Conservation (phyloP, 768 basidiomycete genomes). For the Infundibulicybe gibba region DNA sequence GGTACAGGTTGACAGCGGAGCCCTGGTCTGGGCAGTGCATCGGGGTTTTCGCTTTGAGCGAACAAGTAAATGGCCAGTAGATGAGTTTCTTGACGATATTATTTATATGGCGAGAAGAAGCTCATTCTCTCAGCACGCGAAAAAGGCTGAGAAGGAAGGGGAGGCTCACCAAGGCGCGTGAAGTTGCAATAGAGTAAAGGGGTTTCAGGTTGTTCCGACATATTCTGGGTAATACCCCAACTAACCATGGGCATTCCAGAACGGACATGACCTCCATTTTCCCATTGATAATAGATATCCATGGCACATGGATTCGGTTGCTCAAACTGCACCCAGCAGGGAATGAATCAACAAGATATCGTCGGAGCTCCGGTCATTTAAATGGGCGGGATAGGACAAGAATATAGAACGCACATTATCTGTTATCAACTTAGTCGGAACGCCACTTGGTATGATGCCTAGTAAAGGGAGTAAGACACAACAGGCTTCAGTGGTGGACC, state of each 20-base stretch:
- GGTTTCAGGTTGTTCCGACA: neutral
- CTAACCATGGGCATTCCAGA: constrained; percentile 28
- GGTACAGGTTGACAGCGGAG: constrained; percentile 7
- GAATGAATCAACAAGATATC: constrained; percentile 29
- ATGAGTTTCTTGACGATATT: constrained; percentile 14
- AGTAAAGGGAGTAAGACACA: neutral
- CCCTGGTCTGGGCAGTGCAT: constrained; percentile 1
- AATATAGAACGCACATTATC: constrained; percentile 27
- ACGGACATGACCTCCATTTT: constrained; percentile 26
- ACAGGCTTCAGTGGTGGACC: no score
- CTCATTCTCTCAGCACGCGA: neutral
- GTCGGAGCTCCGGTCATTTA: constrained; percentile 23
- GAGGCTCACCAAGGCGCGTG: constrained; percentile 9
- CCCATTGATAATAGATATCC: constrained; percentile 44
- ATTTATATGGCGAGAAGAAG: constrained; percentile 16
- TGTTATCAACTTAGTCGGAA: constrained; percentile 24
- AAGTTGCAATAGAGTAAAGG: constrained; percentile 7
- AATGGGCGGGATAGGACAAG: neutral
- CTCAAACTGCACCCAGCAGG: constrained; percentile 33
- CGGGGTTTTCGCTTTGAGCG: constrained; percentile 6
- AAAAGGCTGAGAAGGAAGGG: neutral
- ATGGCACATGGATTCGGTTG: constrained; percentile 44
- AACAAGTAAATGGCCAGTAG: constrained; percentile 16
- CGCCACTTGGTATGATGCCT: constrained; percentile 39
- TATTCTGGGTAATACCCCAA: neutral